These are phyloP conservation scores for Tilletia setariae DNA, from an alignment of 1,284 basidiomycete genomes.

Conservation along the genomic window DNA sequence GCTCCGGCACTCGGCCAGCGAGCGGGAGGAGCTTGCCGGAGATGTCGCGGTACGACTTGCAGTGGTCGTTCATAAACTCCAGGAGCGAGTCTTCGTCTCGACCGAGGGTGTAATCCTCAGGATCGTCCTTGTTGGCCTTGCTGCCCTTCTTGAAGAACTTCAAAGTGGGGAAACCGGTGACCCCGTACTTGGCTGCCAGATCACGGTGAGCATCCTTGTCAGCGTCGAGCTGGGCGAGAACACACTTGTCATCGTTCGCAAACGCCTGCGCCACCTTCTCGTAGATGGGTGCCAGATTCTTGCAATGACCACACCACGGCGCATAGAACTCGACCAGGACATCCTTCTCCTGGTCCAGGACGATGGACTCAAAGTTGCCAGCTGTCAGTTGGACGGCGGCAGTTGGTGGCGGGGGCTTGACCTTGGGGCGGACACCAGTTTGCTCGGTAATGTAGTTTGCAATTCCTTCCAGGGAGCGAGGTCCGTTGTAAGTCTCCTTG, in stretches of 20 bases:
- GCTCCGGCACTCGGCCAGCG: slow-evolving; percentile 70
- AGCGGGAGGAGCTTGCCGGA: slow-evolving; percentile 75
- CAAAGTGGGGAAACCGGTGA: slow-evolving; percentile 78
- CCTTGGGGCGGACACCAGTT: slow-evolving; percentile 74
- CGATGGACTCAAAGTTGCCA: slow-evolving; percentile 73
- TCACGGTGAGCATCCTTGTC: slow-evolving; percentile 76
- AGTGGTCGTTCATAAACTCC: slow-evolving; percentile 69
- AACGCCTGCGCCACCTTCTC: slow-evolving; percentile 80
- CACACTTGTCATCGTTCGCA: slow-evolving; percentile 72
- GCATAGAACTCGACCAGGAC: slow-evolving; percentile 81
- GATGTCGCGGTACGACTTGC: slow-evolving; percentile 71
- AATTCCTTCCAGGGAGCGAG: slow-evolving; percentile 75
- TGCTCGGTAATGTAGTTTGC: slow-evolving; percentile 70
- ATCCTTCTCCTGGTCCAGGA: slow-evolving; percentile 70
- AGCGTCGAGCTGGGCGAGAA: slow-evolving; percentile 86
- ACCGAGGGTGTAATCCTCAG: slow-evolving; percentile 58
- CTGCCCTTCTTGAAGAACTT: not conserved
- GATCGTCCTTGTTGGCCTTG: not conserved
- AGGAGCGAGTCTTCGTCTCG: slow-evolving; percentile 67
- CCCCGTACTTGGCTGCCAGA: slow-evolving; percentile 70
- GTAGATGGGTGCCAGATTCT: slow-evolving; percentile 78
- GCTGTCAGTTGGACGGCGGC: slow-evolving; percentile 68
- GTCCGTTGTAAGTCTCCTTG: slow-evolving; percentile 66
- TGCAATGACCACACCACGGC: slow-evolving; percentile 59
- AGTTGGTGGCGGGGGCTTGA: slow-evolving; percentile 78